phyloP scores from a whole-genome alignment of 192 early-diverging fungal genomes.

The Chytriomyces hyalinus region DNA sequence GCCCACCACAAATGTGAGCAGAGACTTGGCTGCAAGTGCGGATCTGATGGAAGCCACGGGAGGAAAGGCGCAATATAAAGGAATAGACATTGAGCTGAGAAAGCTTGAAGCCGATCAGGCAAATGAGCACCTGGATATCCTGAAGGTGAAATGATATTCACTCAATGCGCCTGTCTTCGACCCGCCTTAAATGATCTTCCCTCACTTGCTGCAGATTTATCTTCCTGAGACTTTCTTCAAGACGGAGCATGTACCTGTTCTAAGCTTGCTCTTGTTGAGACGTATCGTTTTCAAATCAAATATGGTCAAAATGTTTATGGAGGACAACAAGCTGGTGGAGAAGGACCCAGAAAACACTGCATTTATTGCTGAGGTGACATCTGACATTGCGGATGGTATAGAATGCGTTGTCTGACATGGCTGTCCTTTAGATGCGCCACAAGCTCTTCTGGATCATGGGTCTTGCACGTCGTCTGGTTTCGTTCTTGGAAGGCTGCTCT shows the following conservation, averaged over 20 bases:
- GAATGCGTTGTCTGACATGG: neutral
- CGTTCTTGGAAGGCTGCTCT: conserved; percentile 69
- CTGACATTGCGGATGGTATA: neutral
- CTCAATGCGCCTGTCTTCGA: neutral
- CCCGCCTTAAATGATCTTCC: conserved; percentile 9
- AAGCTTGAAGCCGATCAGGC: conserved; percentile 87
- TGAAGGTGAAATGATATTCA: conserved; percentile 31
- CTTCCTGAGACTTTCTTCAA: conserved; percentile 84
- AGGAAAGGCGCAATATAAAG: conserved; percentile 84
- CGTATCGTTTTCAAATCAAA: conserved; percentile 84
- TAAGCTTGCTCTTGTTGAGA: conserved; percentile 75
- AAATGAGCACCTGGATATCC: conserved; percentile 65
- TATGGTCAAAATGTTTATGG: conserved; percentile 47
- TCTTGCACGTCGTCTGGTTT: conserved; percentile 68
- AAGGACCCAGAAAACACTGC: conserved; percentile 19
- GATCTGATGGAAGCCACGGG: conserved; percentile 70
- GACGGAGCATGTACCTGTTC: conserved; percentile 78
- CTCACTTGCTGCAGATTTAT: conserved; percentile 61
- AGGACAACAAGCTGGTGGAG: conserved; percentile 29
- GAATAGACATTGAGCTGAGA: conserved; percentile 88
- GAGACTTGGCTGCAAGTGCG: neutral
- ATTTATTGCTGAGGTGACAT: conserved; percentile 17
- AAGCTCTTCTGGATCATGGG: conserved; percentile 72
- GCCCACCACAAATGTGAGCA: no score
- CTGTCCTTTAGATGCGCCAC: conserved; percentile 59